A percentile compares a stretch with the other conserved stretches of the same genome.
phyloP scores from a whole-genome alignment of 352 stramenopile genomes.

The Aphanomyces cochlioides region DNA sequence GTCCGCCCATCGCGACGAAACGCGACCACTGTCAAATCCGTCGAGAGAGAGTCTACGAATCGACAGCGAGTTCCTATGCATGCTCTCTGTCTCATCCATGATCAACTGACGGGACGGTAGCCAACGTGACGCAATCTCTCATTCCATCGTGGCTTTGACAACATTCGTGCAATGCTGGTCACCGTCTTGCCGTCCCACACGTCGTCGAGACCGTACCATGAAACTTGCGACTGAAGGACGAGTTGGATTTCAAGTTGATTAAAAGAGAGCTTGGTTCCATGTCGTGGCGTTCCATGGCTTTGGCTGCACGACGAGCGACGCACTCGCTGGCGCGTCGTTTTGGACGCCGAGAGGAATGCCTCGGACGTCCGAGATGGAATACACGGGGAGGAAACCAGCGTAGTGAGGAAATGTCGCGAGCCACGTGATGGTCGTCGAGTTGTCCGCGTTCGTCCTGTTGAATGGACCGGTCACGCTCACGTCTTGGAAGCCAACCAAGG shows the following conservation, averaged over 20 bases:
- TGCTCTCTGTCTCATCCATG: too few relatives aligned
- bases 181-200: too few relatives aligned
- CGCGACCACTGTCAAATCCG: too few relatives aligned
- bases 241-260: neutral
- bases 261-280: slow-evolving; percentile 1
- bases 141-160: too few relatives aligned
- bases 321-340: slow-evolving; percentile 11
- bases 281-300: slow-evolving; percentile 4
- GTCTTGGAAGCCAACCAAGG: neutral
- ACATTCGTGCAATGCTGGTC: too few relatives aligned
- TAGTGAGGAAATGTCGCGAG: slow-evolving; percentile 7
- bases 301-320: neutral
- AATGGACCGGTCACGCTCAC: neutral
- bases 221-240: too few relatives aligned
- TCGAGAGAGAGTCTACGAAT: too few relatives aligned
- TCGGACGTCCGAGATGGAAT: neutral
- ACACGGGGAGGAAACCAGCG: slow-evolving; percentile 14
- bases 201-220: too few relatives aligned
- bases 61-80: too few relatives aligned
- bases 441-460: slow-evolving; percentile 4
- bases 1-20: too few relatives aligned
- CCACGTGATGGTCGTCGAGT: slow-evolving; percentile 7
- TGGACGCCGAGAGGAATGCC: slow-evolving; percentile 2
- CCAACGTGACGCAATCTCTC: too few relatives aligned
- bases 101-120: too few relatives aligned